A percentile compares a stretch with the other conserved stretches of the same genome.
These are phyloP conservation scores for Alternaria viburni DNA, from an alignment of 2,329 filamentous ascomycete species.

Conservation along the genomic window DNA sequence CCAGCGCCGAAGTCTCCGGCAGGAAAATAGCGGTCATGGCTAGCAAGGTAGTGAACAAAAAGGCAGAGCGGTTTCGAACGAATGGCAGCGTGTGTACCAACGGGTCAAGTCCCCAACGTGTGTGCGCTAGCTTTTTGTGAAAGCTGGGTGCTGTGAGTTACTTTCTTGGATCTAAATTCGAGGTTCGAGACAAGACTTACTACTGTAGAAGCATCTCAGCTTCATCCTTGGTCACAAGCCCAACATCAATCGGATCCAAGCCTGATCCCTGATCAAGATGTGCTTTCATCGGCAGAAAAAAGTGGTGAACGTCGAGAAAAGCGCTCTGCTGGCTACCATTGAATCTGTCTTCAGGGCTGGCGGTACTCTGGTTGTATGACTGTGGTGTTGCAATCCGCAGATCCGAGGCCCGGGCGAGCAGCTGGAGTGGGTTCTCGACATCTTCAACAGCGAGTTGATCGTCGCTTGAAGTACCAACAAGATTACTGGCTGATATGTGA, in stretches of 20 bases:
- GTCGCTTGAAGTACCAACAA: constrained; percentile 40
- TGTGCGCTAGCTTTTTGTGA: constrained; percentile 73
- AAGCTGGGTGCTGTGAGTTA: constrained; percentile 57
- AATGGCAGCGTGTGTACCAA: constrained; percentile 69
- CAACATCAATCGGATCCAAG: constrained; percentile 72
- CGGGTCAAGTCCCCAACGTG: constrained; percentile 75
- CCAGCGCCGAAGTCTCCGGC: constrained; percentile 67
- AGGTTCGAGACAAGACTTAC: constrained; percentile 52
- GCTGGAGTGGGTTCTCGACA: constrained; percentile 75
- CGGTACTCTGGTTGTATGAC: constrained; percentile 27
- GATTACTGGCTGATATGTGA: constrained; percentile 28
- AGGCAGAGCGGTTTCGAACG: constrained; percentile 70
- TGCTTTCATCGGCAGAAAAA: constrained; percentile 70
- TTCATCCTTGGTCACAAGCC: constrained; percentile 70
- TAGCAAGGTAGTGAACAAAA: constrained; percentile 74
- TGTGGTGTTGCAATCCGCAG: constrained; percentile 60
- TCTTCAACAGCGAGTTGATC: constrained; percentile 68
- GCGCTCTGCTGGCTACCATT: constrained; percentile 46
- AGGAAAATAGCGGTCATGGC: constrained; percentile 72
- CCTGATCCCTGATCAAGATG: constrained; percentile 68
- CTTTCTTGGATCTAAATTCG: background rate
- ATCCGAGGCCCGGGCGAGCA: constrained; percentile 75
- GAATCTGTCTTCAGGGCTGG: constrained; percentile 36
- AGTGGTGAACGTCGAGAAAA: constrained; percentile 63
- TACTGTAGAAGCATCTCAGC: constrained; percentile 69